Conservation (phyloP, 768 basidiomycete species). For the Hemileccinum rubropunctum region DNA sequence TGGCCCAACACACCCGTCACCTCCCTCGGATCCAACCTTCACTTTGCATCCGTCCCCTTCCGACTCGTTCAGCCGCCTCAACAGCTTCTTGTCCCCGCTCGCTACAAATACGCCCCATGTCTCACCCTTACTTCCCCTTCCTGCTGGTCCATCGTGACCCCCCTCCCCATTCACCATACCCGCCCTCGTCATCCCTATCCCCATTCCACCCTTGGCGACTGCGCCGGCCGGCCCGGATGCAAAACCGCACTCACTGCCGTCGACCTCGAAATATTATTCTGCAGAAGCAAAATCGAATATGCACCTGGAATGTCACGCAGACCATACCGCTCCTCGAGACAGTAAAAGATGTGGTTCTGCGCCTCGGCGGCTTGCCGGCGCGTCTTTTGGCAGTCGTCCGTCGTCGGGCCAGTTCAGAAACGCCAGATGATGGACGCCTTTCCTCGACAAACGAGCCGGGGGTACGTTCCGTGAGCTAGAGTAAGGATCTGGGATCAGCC, state of each 20-base stretch:
- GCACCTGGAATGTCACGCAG: slow-evolving; percentile 79
- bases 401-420: slow-evolving; percentile 62
- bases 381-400: slow-evolving; percentile 79
- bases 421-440: slow-evolving; percentile 81
- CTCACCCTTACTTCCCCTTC: slow-evolving; percentile 42
- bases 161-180: slow-evolving; percentile 26
- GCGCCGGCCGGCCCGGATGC: slow-evolving; percentile 54
- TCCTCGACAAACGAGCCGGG: slow-evolving; percentile 85
- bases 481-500: too few relatives aligned
- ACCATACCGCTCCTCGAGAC: slow-evolving; percentile 79
- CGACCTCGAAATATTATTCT: slow-evolving; percentile 81
- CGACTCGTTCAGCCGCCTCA: slow-evolving; percentile 71
- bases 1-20: slow-evolving; percentile 33
- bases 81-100: slow-evolving; percentile 74
- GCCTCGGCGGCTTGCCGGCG: slow-evolving; percentile 85
- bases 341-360: slow-evolving; percentile 90
- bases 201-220: slow-evolving; percentile 35
- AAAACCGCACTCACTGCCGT: slow-evolving; percentile 80
- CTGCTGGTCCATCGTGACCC: slow-evolving; percentile 23
- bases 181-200: slow-evolving; percentile 33
- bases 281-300: slow-evolving; percentile 78
- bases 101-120: slow-evolving; percentile 62
- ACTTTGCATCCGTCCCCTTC: slow-evolving; percentile 78
- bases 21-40: slow-evolving; percentile 47
- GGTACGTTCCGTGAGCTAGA: too few relatives aligned